phyloP scores from a whole-genome alignment of 2,329 filamentous ascomycete genomes.

The Monosporascus sp. region DNA sequence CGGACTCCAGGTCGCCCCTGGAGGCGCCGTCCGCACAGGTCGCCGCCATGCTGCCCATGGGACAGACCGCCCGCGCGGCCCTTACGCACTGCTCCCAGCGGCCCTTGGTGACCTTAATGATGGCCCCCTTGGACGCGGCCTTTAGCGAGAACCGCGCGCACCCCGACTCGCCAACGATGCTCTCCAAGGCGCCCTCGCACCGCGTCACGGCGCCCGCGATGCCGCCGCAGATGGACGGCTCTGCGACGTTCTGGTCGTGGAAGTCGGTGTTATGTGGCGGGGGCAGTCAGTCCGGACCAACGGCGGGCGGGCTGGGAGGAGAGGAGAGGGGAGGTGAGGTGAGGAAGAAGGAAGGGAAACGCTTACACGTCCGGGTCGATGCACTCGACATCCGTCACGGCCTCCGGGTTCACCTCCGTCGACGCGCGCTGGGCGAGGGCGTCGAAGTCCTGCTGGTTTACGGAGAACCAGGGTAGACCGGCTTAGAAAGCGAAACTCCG shows the following conservation, averaged over 20 bases:
- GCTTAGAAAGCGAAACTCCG: conserved; percentile 27
- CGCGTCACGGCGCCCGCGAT: conserved; percentile 41
- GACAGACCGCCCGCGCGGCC: conserved; percentile 46
- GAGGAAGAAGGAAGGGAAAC: background rate
- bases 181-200: conserved; percentile 39
- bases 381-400: conserved; percentile 35
- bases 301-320: background rate
- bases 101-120: conserved; percentile 48
- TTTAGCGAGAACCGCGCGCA: conserved; percentile 44
- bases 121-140: conserved; percentile 35
- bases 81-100: conserved; percentile 50
- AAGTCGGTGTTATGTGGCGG: conserved; percentile 31
- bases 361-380: conserved; percentile 36
- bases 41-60: conserved; percentile 41
- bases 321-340: background rate
- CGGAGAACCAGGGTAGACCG: conserved; percentile 31
- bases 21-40: conserved; percentile 44
- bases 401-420: conserved; percentile 34
- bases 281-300: conserved; percentile 3
- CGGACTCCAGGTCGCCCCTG: conserved; percentile 40
- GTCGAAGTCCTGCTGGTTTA: conserved; percentile 39
- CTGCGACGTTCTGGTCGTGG: conserved; percentile 44
- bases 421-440: conserved; percentile 36
- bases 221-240: conserved; percentile 47
- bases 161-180: conserved; percentile 40